A percentile compares a stretch with the other conserved stretches of the same genome.
Conservation (phyloP, 805 yeast genomes). For the Candida ortonii region DNA sequence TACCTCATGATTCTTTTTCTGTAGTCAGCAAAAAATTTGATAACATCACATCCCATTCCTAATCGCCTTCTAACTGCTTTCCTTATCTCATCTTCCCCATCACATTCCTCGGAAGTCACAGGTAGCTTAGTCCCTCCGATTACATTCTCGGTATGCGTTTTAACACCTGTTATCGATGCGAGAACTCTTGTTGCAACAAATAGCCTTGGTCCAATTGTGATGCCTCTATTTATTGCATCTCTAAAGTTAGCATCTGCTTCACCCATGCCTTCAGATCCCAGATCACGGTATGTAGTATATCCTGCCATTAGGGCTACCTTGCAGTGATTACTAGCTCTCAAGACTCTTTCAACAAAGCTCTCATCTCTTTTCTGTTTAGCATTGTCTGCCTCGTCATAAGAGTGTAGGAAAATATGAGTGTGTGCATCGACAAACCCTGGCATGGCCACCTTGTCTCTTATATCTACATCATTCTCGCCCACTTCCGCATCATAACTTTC, state of each 20-base stretch:
- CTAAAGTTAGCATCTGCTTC: conserved; percentile 30
- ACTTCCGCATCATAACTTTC: conserved; percentile 4
- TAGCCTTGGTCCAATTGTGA: conserved; percentile 26
- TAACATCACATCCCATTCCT: conserved; percentile 29
- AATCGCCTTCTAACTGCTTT: conserved; percentile 28
- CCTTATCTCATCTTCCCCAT: conserved; percentile 27
- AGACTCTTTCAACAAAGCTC: conserved; percentile 27
- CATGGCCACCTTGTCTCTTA: conserved; percentile 23
- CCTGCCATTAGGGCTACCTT: conserved; percentile 25
- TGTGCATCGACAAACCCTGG: conserved; percentile 33
- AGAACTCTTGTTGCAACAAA: conserved; percentile 29
- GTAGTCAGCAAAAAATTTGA: conserved; percentile 30
- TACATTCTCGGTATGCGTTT: conserved; percentile 25
- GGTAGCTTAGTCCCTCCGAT: conserved; percentile 27
- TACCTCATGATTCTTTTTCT: conserved; percentile 28
- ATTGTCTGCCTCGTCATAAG: conserved; percentile 28
- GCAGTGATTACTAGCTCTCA: conserved; percentile 28
- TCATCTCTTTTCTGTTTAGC: conserved; percentile 29
- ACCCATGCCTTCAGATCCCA: conserved; percentile 30
- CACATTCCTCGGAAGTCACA: conserved; percentile 25
- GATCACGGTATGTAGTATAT: conserved; percentile 30
- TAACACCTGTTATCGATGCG: conserved; percentile 23
- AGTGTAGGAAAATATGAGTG: conserved; percentile 30
- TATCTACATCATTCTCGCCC: conserved; percentile 20
- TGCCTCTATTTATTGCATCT: conserved; percentile 29